These are phyloP conservation scores for Penicillium crystallinum DNA, from an alignment of 495 filamentous ascomycete species.

Conservation along the genomic window DNA sequence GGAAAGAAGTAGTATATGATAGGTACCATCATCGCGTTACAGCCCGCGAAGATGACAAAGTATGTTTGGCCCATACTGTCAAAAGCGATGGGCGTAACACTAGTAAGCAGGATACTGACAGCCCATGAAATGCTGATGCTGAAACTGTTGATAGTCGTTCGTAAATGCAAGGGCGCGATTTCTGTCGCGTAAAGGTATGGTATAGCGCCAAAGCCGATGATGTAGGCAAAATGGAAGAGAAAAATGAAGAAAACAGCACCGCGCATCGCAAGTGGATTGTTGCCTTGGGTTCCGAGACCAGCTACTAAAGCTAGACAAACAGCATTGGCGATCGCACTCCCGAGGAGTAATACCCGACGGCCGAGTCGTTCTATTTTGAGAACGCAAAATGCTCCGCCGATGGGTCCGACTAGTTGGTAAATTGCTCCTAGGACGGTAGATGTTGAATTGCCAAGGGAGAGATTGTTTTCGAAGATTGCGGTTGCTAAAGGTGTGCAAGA, in stretches of 20 bases:
- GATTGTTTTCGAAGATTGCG: slow-evolving; percentile 20
- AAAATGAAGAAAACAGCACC: slow-evolving; percentile 46
- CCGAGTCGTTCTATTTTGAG: slow-evolving; percentile 20
- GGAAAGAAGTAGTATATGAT: slow-evolving; percentile 56
- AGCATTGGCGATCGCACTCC: slow-evolving; percentile 33
- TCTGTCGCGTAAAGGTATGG: slow-evolving; percentile 52
- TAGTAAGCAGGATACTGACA: slow-evolving; percentile 22
- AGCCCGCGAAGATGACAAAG: slow-evolving; percentile 30
- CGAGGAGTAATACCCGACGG: slow-evolving; percentile 16
- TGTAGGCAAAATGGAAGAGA: slow-evolving; percentile 50
- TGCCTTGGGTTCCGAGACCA: slow-evolving; percentile 8
- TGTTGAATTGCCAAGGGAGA: slow-evolving; percentile 12
- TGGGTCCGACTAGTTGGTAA: slow-evolving; percentile 16
- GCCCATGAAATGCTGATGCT: slow-evolving; percentile 46
- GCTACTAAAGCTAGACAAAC: slow-evolving; percentile 39
- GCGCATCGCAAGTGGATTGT: slow-evolving; percentile 10
- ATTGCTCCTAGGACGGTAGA: slow-evolving; percentile 18
- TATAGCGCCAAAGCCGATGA: slow-evolving; percentile 49
- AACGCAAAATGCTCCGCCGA: slow-evolving; percentile 16
- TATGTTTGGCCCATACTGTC: slow-evolving; percentile 16
- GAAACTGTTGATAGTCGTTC: slow-evolving; percentile 45
- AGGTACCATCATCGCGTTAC: slow-evolving; percentile 55
- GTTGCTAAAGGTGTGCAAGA: slow-evolving; percentile 6
- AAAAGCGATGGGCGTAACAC: slow-evolving; percentile 21
- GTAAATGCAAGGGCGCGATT: slow-evolving; percentile 44